Base-by-base conservation (phyloP, 2,329 filamentous ascomycete species). In the Fusarium odoratissimum region DNA sequence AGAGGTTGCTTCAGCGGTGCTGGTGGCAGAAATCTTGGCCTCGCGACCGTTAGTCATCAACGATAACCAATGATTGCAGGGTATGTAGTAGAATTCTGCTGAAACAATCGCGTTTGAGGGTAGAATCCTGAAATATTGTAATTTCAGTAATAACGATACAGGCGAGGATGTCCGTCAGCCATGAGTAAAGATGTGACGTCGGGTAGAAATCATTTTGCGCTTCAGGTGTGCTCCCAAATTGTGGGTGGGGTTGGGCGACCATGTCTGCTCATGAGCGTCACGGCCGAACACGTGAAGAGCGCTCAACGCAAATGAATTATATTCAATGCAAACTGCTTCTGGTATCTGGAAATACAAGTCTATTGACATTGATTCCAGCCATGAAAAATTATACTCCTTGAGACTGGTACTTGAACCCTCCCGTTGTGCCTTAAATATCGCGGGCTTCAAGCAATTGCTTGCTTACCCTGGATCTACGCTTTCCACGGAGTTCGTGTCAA, bases 341-440 rank as follows among this genome's bases (percentile, higher is more conserved):
- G 2, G 6, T 8, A 16, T 1, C 5, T n/a, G 9, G 3, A 23
- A 12, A 8, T n/a, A 1, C 6, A 6, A 13, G 3, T 28, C 19
- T n/a, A 13, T n/a, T 17, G 23, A 16, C 3, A 28, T 0, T 16
- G 13, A 9, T 17, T n/a, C 13, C 6, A 35, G 23, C 1, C 4
- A 1, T 52, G 3, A 16, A n/a, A n/a, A n/a, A n/a, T n/a, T n/a
- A n/a, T n/a, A 12, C 9, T 16, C 6, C 0, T 21, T 16, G 2
- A 0, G 23, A 8, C 6, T 37, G 23, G 12, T 37, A 13, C 6
- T 12, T 17, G 6, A 25, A 6, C 3, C 19, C 23, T 37, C 30
- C 16, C 4, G 28, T 48, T 5, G 6, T 25, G 4, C 12, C 31
- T 14, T 4, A 25, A 19, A 14, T 28, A 37, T 37, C 13, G 12